These are phyloP conservation scores for Candida corydali DNA, from an alignment of 805 yeast genomes.

Conservation along the genomic window DNA sequence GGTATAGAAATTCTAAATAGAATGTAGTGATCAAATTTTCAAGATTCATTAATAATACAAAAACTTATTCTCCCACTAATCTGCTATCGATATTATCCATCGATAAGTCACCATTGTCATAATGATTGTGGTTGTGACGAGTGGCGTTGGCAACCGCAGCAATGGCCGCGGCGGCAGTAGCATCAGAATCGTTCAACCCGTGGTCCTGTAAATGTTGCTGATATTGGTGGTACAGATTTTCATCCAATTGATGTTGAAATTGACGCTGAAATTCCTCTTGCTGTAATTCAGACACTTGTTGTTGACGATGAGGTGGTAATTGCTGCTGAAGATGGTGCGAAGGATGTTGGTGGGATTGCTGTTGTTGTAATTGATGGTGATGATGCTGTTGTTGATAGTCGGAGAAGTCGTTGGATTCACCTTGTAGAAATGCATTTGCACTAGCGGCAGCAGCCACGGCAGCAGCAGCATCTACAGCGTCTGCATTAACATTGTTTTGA, in stretches of 20 bases:
- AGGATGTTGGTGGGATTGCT: constrained; percentile 13
- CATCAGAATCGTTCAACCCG: constrained; percentile 11
- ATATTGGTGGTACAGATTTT: constrained; percentile 22
- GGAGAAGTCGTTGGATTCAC: constrained; percentile 15
- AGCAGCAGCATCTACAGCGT: constrained; percentile 9
- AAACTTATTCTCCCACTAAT: constrained; percentile 36
- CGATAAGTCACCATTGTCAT: constrained; percentile 28
- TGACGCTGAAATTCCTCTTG: constrained; percentile 22
- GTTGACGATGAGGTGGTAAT: constrained; percentile 21
- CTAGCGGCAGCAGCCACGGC: constrained; percentile 13
- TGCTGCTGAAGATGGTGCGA: constrained; percentile 22
- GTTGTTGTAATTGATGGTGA: constrained; percentile 7
- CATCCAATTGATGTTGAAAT: constrained; percentile 21
- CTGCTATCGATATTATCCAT: constrained; percentile 44
- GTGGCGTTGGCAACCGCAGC: constrained; percentile 46
- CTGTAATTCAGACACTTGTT: constrained; percentile 9
- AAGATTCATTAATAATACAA: not conserved
- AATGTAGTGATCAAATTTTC: constrained; percentile 13
- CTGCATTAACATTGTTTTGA: not conserved
- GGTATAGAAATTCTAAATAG: constrained; percentile 32
- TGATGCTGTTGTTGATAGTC: constrained; percentile 9
- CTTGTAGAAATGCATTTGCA: constrained; percentile 23
- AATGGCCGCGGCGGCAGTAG: constrained; percentile 18
- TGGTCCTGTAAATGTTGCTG: constrained; percentile 26
- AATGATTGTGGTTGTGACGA: constrained; percentile 19